Evolutionary conservation across 129 eudicot species (phyloP).

Genomic region (Smallanthus sonchifolius): DNA sequence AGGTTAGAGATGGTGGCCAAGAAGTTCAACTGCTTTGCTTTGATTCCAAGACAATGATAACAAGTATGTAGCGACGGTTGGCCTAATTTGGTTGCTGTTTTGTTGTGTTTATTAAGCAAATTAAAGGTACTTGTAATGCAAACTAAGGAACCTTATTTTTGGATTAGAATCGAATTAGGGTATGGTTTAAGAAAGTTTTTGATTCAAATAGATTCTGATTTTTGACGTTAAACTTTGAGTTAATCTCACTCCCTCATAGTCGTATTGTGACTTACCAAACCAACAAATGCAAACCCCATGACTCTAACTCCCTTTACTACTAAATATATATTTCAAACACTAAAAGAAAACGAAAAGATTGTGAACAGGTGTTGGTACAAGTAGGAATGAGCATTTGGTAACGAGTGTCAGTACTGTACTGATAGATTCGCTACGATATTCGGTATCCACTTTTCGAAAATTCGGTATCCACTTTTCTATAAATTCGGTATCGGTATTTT

Average conservation of each 20-base stretch:
- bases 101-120: constrained; percentile 48
- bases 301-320: neutral
- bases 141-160: constrained; percentile 21
- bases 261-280: constrained; percentile 24
- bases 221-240: constrained; percentile 40
- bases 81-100: constrained; percentile 54
- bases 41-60: constrained; percentile 51
- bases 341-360: neutral
- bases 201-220: constrained; percentile 4
- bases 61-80: constrained; percentile 49
- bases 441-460: too few species aligned
- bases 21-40: constrained; percentile 84
- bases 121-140: constrained; percentile 41
- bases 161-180: constrained; percentile 27
- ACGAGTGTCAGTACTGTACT: too few species aligned
- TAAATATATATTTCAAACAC: neutral
- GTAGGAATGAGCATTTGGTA: neutral
- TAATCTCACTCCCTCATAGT: constrained; percentile 23
- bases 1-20: constrained; percentile 92
- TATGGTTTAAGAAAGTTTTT: constrained; percentile 27
- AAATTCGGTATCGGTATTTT: too few species aligned
- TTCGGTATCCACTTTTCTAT: too few species aligned
- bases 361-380: constrained; percentile 13
- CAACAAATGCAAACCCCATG: constrained; percentile 26
- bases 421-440: too few species aligned